Evolutionary conservation across 352 stramenopile genomes (phyloP).

Genomic region (Pythium rishiriense): DNA sequence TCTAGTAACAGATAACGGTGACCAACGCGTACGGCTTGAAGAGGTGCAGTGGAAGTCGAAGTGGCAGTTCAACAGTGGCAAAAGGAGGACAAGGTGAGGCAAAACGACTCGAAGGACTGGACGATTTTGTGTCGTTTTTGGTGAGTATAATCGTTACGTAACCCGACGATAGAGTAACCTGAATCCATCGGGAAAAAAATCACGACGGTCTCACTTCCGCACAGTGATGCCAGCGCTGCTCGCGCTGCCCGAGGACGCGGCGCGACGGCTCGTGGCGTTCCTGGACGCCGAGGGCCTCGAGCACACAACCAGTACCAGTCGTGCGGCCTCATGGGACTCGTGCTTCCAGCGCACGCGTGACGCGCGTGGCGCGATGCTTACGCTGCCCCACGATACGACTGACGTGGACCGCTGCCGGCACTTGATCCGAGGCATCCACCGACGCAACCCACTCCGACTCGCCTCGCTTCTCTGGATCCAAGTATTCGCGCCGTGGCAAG

Average conservation of each 20-base stretch:
- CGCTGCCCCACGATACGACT: background rate
- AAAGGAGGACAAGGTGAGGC: too few species aligned
- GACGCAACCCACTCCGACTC: background rate
- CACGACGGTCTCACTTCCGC: background rate
- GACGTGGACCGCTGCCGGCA: background rate
- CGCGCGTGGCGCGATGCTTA: background rate
- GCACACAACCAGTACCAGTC: background rate
- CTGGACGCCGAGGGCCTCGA: background rate
- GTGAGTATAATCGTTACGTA: too few species aligned
- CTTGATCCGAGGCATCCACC: background rate
- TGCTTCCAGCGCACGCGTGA: slow-evolving; percentile 9
- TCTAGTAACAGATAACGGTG: too few species aligned
- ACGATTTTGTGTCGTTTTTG: too few species aligned
- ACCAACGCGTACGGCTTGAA: too few species aligned
- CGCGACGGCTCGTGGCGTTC: background rate
- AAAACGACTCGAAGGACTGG: too few species aligned
- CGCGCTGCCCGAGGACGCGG: slow-evolving; percentile 5
- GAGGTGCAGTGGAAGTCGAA: too few species aligned
- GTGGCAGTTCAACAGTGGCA: too few species aligned
- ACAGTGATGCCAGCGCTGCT: background rate
- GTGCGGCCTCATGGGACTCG: background rate
- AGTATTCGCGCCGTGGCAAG: slow-evolving; percentile 2
- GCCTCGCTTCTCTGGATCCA: background rate
- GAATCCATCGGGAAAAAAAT: background rate
- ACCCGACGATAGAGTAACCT: background rate